Conservation (phyloP, 805 yeast genomes). For the Metschnikowia bowlesiae region DNA sequence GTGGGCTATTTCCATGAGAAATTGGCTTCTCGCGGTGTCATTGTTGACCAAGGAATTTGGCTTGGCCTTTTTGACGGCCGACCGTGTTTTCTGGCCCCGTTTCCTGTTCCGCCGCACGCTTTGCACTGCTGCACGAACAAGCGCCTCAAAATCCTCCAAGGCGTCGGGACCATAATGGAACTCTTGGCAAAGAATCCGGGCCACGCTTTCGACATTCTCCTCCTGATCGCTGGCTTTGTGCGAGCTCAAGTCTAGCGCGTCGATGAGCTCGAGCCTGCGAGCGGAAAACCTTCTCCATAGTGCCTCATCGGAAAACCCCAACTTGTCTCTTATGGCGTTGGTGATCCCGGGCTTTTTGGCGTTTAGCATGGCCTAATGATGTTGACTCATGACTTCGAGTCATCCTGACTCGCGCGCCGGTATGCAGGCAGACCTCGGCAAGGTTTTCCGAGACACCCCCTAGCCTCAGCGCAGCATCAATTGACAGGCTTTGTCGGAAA, state of each 20-base stretch:
- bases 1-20: constrained; percentile 34
- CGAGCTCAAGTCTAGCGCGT: constrained; percentile 56
- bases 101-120: constrained; percentile 86
- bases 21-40: constrained; percentile 8
- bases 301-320: constrained; percentile 75
- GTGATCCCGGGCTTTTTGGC: constrained; percentile 49
- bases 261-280: constrained; percentile 83
- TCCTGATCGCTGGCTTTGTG: constrained; percentile 94
- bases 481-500: too few relatives aligned
- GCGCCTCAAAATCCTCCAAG: constrained; percentile 73
- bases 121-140: constrained; percentile 91
- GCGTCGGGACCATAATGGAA: constrained; percentile 61
- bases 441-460: background rate
- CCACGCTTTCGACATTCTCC: constrained; percentile 70
- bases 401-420: constrained; percentile 10
- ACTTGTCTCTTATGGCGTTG: constrained; percentile 52
- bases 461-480: background rate
- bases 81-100: constrained; percentile 42
- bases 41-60: background rate
- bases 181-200: constrained; percentile 70
- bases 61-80: constrained; percentile 8
- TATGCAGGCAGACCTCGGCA: background rate
- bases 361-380: constrained; percentile 8
- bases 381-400: constrained; percentile 15
- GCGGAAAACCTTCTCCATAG: constrained; percentile 91